Percentiles rank a stretch among this genome's conserved stretches.
These are phyloP conservation scores for Ceratocystis alfenasii DNA, from an alignment of 2,329 filamentous ascomycete species.

Conservation along the genomic window DNA sequence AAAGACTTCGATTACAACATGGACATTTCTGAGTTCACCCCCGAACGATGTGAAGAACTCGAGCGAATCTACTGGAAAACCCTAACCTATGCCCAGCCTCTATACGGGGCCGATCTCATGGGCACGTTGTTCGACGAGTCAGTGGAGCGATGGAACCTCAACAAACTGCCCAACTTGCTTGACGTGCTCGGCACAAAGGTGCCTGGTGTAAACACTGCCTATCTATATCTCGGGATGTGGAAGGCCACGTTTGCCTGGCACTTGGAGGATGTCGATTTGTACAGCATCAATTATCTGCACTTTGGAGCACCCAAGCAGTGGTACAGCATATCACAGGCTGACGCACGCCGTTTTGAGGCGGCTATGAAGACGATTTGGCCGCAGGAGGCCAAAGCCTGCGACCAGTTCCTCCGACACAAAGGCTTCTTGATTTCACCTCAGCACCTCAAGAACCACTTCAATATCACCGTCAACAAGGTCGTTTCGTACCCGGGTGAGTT, in stretches of 20 bases:
- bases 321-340: constrained; percentile 97
- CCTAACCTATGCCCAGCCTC: constrained; percentile 81
- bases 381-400: constrained; percentile 85
- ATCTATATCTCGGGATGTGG: constrained; percentile 98
- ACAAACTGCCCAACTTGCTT: constrained; percentile 82
- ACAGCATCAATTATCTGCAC: constrained; percentile 99
- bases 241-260: constrained; percentile 99
- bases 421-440: constrained; percentile 92
- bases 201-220: constrained; percentile 94
- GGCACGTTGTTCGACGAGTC: constrained; percentile 86
- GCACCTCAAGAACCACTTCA: constrained; percentile 73
- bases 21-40: constrained; percentile 75
- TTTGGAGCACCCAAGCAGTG: constrained; percentile 98
- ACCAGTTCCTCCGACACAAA: constrained; percentile 94
- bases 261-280: constrained; percentile 93
- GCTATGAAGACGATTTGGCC: constrained; percentile 96
- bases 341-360: constrained; percentile 81
- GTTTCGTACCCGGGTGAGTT: constrained; percentile 96
- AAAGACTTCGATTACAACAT: constrained; percentile 83
- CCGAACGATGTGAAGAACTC: constrained; percentile 84
- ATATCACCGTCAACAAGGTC: constrained; percentile 90
- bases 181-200: constrained; percentile 93
- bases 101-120: constrained; percentile 94
- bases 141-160: constrained; percentile 81
- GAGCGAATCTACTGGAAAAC: constrained; percentile 97